phyloP scores from a whole-genome alignment of 2,329 filamentous ascomycete genomes.

The Geosmithia morbida region DNA sequence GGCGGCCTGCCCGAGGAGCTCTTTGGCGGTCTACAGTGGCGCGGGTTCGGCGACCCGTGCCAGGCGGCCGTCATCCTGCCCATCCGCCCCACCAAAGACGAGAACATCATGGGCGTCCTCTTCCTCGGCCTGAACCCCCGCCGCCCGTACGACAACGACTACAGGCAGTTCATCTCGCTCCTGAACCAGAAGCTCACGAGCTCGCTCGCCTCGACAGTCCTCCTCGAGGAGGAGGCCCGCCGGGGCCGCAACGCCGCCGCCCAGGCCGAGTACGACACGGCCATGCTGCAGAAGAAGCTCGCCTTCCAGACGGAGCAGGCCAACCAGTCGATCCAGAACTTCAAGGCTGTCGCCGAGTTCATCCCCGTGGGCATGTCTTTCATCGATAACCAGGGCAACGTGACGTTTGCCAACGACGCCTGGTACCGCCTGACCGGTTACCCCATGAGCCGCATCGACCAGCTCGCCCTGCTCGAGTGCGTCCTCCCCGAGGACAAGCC shows the following conservation, averaged over 20 bases:
- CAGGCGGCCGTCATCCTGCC: slow-evolving; percentile 54
- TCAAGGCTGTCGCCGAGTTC: slow-evolving; percentile 57
- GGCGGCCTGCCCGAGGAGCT: slow-evolving; percentile 42
- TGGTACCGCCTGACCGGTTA: slow-evolving; percentile 40
- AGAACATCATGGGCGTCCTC: slow-evolving; percentile 52
- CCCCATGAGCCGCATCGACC: slow-evolving; percentile 15
- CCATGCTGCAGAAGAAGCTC: slow-evolving; percentile 50
- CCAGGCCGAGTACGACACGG: slow-evolving; percentile 52
- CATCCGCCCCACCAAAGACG: slow-evolving; percentile 51
- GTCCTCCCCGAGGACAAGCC: slow-evolving; percentile 30
- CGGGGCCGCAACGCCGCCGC: slow-evolving; percentile 37
- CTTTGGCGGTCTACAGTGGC: slow-evolving; percentile 42
- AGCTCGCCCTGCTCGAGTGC: slow-evolving; percentile 24
- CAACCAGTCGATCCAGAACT: slow-evolving; percentile 44
- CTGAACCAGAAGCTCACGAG: slow-evolving; percentile 45
- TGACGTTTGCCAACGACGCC: slow-evolving; percentile 58
- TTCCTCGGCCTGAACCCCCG: slow-evolving; percentile 58
- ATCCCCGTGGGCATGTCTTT: slow-evolving; percentile 65
- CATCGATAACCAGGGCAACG: slow-evolving; percentile 45
- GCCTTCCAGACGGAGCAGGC: slow-evolving; percentile 37
- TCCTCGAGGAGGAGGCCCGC: slow-evolving; percentile 57
- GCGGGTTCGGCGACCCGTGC: slow-evolving; percentile 51
- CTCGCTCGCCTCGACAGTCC: slow-evolving; percentile 53
- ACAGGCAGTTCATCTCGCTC: slow-evolving; percentile 48
- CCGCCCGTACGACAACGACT: slow-evolving; percentile 60